Evolutionary conservation across 2,329 filamentous ascomycete genomes (phyloP), one percentile per base, ranked within the genome.

Genomic region (Trichoderma sp.): DNA sequence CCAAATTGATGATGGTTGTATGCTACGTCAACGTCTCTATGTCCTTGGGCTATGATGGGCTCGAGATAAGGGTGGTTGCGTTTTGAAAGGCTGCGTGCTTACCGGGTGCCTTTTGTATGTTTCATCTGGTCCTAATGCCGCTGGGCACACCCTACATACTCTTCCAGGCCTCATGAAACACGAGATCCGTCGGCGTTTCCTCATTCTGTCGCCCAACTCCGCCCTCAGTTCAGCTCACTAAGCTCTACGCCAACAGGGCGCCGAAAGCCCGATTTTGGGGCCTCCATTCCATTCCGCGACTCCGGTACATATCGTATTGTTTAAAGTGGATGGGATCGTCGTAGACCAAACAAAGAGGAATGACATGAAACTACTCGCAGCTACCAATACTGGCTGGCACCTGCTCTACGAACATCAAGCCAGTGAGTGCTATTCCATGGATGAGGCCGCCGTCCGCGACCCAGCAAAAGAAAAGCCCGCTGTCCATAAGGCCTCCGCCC

Each of bases 241-340:
- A 50, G 53, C 41, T 64, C 38, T 53, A 21, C 69, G 38, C 59
- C 69, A 63, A 29, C 56, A 41, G 50, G 66, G 50, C 18, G 45
- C 66, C 67, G 53, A 59, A 41, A 45, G 56, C 33, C 56, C 35
- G 56, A 63, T 27, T 45, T 21, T 60, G 67, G 53, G 16, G 67
- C 35, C 35, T 71, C 68, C 35, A 45, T 63, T 72, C 59, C 38
- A 72, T 72, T 72, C 69, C 69, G 56, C 38, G 29, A 35, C 16
- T 63, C 59, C 59, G 69, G 59, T 50, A 72, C 38, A 3, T 59
- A n/a, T 35, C 18, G 24, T 38, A 11, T 33, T 62, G 9, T 62
- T 53, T 53, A 5, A 21, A 53, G 45, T 53, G 45, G 45, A 53
- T 9, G 45, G 8, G 45, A 53, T 53, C 45, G 21, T 24, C 50